These are phyloP conservation scores for Cicer pinnatifidum DNA, from an alignment of 306 rosid species.

Conservation along the genomic window DNA sequence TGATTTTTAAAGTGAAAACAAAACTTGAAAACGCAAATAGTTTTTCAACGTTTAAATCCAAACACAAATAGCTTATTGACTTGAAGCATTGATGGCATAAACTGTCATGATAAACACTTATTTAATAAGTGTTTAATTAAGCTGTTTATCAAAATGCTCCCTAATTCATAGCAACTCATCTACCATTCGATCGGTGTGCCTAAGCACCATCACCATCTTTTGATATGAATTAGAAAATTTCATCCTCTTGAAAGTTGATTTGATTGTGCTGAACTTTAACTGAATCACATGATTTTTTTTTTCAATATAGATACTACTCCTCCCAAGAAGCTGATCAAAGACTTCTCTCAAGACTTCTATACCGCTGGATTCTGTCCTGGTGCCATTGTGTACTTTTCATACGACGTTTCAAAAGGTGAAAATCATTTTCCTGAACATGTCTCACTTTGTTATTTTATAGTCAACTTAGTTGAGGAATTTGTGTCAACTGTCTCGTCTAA, in stretches of 20 bases:
- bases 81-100: background rate
- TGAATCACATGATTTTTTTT: conserved; percentile 20
- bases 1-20: background rate
- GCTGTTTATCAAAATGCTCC: background rate
- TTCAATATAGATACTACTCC: conserved; percentile 86
- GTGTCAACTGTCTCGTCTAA: background rate
- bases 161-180: background rate
- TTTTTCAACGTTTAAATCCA: background rate
- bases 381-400: conserved; percentile 83
- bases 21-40: background rate
- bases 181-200: background rate
- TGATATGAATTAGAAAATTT: conserved; percentile 17
- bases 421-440: conserved; percentile 6
- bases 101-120: background rate
- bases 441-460: conserved; percentile 11
- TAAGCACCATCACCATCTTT: background rate
- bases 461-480: background rate
- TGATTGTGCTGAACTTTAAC: background rate
- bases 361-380: conserved; percentile 87
- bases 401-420: conserved; percentile 68
- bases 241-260: conserved; percentile 5
- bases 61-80: background rate
- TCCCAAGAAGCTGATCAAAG: conserved; percentile 76
- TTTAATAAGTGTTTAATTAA: background rate
- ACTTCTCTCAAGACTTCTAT: conserved; percentile 73